Base-by-base conservation (phyloP, 345 rosid genomes). In the Moricandia moricandioides region DNA sequence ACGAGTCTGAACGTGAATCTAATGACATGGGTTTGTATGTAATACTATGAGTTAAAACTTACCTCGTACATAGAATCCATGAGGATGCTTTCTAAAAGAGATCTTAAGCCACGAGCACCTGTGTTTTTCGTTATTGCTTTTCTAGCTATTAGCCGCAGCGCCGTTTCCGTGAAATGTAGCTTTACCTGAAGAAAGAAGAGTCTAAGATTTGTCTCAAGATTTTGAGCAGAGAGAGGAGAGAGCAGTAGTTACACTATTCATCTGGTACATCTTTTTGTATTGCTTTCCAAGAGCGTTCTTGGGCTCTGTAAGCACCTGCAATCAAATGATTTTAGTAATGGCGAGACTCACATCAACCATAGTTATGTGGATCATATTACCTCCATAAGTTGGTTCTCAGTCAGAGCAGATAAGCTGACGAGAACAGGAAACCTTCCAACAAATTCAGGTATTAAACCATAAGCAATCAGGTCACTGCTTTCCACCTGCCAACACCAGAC, bases 1-100 rank as follows among this genome's bases (percentile, higher is more conserved):
- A 40, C n/a, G n/a, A n/a, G n/a, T n/a, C n/a, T n/a, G n/a, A n/a
- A n/a, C n/a, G n/a, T n/a, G n/a, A n/a, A n/a, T n/a, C n/a, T n/a
- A n/a, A n/a, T n/a, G 31, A 9, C n/a, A 47, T 34, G 2, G 8
- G 6, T 3, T 34, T 12, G 40, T 2, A 75, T 27, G 37, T 67
- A 29, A 9, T 21, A 8, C 12, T 39, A 10, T 10, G 34, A 27
- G 62, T 8, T 12, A 12, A 12, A 7, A 30, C 40, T 12, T 84
- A 96, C 99, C 98, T 96, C 99, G 35, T 92, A 92, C 99, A 96
- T 96, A 68, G 99, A 84, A 65, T 92, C 99, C 98, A 92, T 87
- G 83, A 96, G 87, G 70, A 91, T 88, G 72, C 72, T 92, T 83
- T 96, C 99, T 67, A 96, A 76, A 66, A 96, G 83, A 52, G 98